phyloP scores from a whole-genome alignment of 2,329 filamentous ascomycete genomes.

The Fusarium falciforme region DNA sequence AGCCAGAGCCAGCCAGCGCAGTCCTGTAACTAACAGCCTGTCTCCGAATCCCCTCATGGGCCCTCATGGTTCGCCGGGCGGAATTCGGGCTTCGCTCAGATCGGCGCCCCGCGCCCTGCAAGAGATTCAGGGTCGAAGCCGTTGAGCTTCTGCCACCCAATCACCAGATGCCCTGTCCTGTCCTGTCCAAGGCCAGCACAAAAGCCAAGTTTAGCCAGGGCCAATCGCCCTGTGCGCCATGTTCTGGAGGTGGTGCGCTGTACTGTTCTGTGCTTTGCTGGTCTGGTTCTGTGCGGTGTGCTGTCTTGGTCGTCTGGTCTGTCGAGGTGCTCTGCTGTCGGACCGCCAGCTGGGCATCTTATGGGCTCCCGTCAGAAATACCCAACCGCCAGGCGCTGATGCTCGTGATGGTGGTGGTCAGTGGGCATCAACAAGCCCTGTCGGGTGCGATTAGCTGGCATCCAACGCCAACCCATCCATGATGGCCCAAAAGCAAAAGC shows the following conservation, averaged over 20 bases:
- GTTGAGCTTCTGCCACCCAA: conserved; percentile 12
- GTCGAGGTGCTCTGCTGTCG: background rate
- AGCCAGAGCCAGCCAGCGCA: background rate
- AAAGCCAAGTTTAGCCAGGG: background rate
- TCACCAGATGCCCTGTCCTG: conserved; percentile 12
- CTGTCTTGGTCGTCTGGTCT: background rate
- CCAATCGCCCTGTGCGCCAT: conserved; percentile 3
- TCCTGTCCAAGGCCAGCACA: conserved; percentile 14
- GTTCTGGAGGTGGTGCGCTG: conserved; percentile 23
- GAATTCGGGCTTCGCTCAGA: conserved; percentile 23
- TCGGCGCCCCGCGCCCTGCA: conserved; percentile 8
- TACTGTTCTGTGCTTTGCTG: conserved; percentile 17
- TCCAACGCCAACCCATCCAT: background rate
- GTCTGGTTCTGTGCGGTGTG: conserved; percentile 6
- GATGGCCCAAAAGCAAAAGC: conserved; percentile 26
- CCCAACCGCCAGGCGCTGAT: conserved; percentile 29
- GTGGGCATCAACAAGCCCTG: conserved; percentile 46
- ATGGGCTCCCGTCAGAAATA: conserved; percentile 2
- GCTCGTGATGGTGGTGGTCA: conserved; percentile 37
- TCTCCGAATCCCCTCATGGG: conserved; percentile 7
- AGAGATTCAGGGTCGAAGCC: conserved; percentile 12
- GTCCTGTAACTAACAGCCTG: conserved; percentile 8
- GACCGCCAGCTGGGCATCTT: conserved; percentile 7
- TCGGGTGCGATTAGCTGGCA: conserved; percentile 42
- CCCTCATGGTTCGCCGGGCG: conserved; percentile 14